Evolutionary conservation across 2,329 filamentous ascomycete genomes (phyloP), one percentile per base, ranked within the genome.

Genomic region (Clonostachys rosea): DNA sequence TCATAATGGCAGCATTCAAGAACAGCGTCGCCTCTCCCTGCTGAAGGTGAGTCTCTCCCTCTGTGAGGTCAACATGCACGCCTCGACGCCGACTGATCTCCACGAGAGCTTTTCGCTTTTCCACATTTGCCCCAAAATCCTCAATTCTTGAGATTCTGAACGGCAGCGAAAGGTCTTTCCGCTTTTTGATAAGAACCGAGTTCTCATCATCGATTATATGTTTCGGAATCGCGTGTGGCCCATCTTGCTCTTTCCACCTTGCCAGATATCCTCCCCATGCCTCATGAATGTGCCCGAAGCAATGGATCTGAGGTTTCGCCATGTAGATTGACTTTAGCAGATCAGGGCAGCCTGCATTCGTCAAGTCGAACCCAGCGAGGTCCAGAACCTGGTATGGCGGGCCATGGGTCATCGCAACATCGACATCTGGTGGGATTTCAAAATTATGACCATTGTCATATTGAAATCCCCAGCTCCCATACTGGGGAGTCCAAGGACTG

Each of bases 251-350:
- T 12, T 58, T 62, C 83, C 81, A 86, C 2, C 64, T 62, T 0
- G 80, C 70, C 4, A 78, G 49, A 45, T 73, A 75, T 0, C 69
- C 73, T 4, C 82, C 83, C 77, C 79, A 85, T 0, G 67, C 72
- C 52, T 80, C 75, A 54, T 83, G 79, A n/a, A 81, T 74, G 50
- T 82, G 79, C 0, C 78, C 78, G 49, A 81, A 82, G 56, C 76
- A 81, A 56, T 80, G 75, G 5, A 82, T 51, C 7, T 58, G 56
- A 2, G 78, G 78, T 30, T 61, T 64, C 2, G 70, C 65, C 0
- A 56, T 55, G 2, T 67, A 63, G 0, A 82, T 55, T 0, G 78
- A 73, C 0, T 56, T 58, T 46, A 79, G 70, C 4, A 83, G 66
- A 14, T 66, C 50, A 0, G 54, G 52, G 49, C 74, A 74, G 17